Evolutionary conservation across 2,329 filamentous ascomycete genomes (phyloP).

Genomic region (Cercospora sp.): DNA sequence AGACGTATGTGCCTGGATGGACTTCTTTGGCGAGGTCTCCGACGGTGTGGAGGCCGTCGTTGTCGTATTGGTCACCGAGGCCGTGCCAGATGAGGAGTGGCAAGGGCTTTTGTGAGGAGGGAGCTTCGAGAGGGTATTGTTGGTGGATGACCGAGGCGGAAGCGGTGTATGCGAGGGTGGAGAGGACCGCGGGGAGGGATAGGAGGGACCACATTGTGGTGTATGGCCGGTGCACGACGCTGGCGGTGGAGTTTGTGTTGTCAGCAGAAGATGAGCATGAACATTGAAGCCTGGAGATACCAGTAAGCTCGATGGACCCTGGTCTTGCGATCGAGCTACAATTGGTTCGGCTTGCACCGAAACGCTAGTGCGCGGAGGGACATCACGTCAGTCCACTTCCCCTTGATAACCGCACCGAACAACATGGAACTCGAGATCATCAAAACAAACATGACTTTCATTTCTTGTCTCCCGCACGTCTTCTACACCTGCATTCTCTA

Average conservation of each 20-base stretch:
- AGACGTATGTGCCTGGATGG: conserved; percentile 81
- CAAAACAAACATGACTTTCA: conserved; percentile 13
- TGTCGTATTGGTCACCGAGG: conserved; percentile 71
- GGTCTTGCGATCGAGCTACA: background rate
- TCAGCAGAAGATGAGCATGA: background rate
- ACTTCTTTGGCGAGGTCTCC: conserved; percentile 68
- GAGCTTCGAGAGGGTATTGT: conserved; percentile 1
- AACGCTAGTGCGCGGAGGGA: background rate
- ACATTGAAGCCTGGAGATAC: background rate
- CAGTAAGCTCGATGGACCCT: background rate
- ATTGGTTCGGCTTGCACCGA: background rate
- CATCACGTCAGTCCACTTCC: conserved; percentile 8
- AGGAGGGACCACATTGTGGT: conserved; percentile 19
- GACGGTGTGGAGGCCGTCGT: conserved; percentile 71
- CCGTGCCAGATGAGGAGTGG: conserved; percentile 96
- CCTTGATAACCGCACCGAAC: conserved; percentile 1
- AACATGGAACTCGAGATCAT: conserved; percentile 6
- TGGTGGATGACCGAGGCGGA: conserved; percentile 1
- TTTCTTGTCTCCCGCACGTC: background rate
- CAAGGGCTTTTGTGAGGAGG: conserved; percentile 54
- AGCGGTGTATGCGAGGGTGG: conserved; percentile 17
- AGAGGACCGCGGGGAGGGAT: conserved; percentile 23
- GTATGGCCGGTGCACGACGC: background rate
- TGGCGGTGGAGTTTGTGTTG: background rate
- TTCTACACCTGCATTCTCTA: background rate